phyloP scores from a whole-genome alignment of 2,329 filamentous ascomycete genomes.

The Cytospora schulzeri region DNA sequence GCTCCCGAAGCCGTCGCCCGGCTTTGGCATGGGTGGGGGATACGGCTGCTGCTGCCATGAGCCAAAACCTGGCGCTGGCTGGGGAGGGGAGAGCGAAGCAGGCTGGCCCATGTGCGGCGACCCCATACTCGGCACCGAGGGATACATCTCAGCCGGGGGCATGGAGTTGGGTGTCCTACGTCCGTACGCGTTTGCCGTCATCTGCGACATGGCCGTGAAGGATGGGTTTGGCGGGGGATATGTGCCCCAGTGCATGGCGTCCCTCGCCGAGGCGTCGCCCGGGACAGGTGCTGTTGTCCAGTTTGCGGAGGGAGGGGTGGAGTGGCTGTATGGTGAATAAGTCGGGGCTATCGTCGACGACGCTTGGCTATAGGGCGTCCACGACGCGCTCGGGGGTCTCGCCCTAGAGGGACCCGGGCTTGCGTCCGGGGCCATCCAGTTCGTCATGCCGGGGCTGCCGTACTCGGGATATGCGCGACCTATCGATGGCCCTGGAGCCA shows the following conservation, averaged over 20 bases:
- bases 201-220: slow-evolving; percentile 45
- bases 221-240: slow-evolving; percentile 45
- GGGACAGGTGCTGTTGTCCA: slow-evolving; percentile 36
- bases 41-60: slow-evolving; percentile 16
- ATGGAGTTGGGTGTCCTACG: slow-evolving; percentile 44
- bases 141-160: slow-evolving; percentile 46
- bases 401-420: slow-evolving; percentile 39
- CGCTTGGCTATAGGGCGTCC: slow-evolving; percentile 53
- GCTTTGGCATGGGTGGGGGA: slow-evolving; percentile 15
- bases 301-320: slow-evolving; percentile 37
- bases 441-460: slow-evolving; percentile 39
- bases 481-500: slow-evolving; percentile 11
- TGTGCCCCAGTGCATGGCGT: slow-evolving; percentile 48
- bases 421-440: slow-evolving; percentile 50
- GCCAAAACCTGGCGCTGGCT: slow-evolving; percentile 9
- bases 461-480: slow-evolving; percentile 43
- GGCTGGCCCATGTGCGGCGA: slow-evolving; percentile 14
- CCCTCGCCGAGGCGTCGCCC: slow-evolving; percentile 42
- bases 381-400: slow-evolving; percentile 44
- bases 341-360: slow-evolving; percentile 50
- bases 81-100: slow-evolving; percentile 18
- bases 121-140: slow-evolving; percentile 33
- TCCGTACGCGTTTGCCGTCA: slow-evolving; percentile 41
- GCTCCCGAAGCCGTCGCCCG: slow-evolving; percentile 18
- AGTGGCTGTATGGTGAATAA: slow-evolving; percentile 52